Evolutionary conservation across 2,329 filamentous ascomycete species (phyloP).

Genomic region (Fusarium sp.): DNA sequence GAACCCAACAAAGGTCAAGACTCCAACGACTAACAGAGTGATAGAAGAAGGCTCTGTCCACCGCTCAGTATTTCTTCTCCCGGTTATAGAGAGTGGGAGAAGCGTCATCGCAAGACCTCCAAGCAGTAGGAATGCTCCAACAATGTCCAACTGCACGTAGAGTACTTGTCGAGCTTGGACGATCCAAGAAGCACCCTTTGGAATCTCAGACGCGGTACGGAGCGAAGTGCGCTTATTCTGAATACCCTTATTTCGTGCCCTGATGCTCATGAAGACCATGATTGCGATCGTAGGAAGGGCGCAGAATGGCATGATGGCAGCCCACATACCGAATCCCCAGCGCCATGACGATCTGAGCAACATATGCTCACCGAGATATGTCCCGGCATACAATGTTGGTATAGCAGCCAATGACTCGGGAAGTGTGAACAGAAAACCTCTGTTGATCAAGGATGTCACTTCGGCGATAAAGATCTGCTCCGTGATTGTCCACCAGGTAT

Average conservation of each 20-base stretch:
- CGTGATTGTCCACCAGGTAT: conserved; percentile 30
- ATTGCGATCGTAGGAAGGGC: conserved; percentile 6
- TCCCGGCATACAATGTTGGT: conserved; percentile 26
- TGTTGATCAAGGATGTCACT: conserved; percentile 25
- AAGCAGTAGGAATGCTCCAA: conserved; percentile 19
- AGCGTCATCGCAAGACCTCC: conserved; percentile 26
- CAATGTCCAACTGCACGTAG: conserved; percentile 7
- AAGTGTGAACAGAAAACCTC: conserved; percentile 21
- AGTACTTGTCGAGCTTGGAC: not conserved
- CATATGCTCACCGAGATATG: conserved; percentile 31
- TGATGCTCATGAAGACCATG: conserved; percentile 6
- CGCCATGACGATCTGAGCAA: conserved; percentile 20
- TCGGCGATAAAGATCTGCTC: conserved; percentile 34
- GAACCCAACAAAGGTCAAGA: conserved; percentile 45
- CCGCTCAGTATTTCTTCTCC: conserved; percentile 11
- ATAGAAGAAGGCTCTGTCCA: conserved; percentile 25
- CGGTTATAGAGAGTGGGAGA: conserved; percentile 20
- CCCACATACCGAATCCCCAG: conserved; percentile 34
- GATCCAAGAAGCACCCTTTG: not conserved
- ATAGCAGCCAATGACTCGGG: conserved; percentile 27
- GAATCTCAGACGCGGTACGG: not conserved
- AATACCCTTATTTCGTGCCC: conserved; percentile 8
- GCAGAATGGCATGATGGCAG: conserved; percentile 17
- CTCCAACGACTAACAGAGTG: conserved; percentile 38
- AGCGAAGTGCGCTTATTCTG: not conserved